Base-by-base conservation (phyloP, 2,329 filamentous ascomycete genomes). In the Cladophialophora immunda region DNA sequence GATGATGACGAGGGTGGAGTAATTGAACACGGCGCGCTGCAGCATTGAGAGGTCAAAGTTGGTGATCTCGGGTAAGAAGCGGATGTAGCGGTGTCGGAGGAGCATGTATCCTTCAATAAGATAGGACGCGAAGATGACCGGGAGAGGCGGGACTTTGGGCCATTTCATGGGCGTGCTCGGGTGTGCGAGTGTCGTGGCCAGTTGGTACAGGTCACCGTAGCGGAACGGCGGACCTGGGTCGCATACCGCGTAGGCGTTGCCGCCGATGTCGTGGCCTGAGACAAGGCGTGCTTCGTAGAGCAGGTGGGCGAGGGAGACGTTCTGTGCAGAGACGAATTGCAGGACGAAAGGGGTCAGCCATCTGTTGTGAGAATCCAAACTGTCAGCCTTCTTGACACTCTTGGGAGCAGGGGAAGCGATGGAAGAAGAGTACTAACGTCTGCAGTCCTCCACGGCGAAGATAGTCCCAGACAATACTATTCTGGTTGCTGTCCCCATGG, bases 301-400 rank as follows among this genome's bases (percentile, higher is more conserved):
- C 3, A 87, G 77, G 70, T 88, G 85, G 4, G 81, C 84, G 19
- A 86, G 75, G 9, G 85, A 83, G 66, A 85, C 82, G 74, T 88
- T 87, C 62, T 82, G 80, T 4, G 78, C 80, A 67, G 82, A 78
- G 55, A 85, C 81, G 71, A 83, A 85, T 73, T 81, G 83, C 71
- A 86, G 84, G 29, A 85, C 76, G 30, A 82, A 75, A 17, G 80
- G 78, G 4, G 74, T 72, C 29, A 81, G 78, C 80, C 83, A 86
- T 53, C 80, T 69, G 22, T 57, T 32, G 19, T 53, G 17, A 52
- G 13, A 17, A 19, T 22, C 17, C 15, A 47, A 22, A 29, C 17
- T 7, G 19, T 57, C 62, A 60, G 47, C n/a, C 17, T 53, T 22
- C 13, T 17, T 13, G 25, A 25, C 1, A 11, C 22, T 50, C 8